A percentile compares a stretch with the other conserved stretches of the same genome.
phyloP scores from a whole-genome alignment of 257 asterid genomes.

The Solanum ahanhuiri region DNA sequence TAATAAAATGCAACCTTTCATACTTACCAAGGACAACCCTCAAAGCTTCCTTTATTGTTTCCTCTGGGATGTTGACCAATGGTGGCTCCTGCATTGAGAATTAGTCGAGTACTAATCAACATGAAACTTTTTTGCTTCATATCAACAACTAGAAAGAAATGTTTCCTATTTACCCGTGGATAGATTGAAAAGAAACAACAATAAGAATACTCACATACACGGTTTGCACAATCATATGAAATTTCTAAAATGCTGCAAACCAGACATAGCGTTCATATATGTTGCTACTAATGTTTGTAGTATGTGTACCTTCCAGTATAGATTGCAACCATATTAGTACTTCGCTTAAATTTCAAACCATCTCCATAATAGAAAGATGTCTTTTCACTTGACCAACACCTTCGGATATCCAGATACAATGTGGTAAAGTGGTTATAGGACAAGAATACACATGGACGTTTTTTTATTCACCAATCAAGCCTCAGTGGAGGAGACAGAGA shows the following conservation, averaged over 20 bases:
- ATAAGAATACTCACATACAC: neutral
- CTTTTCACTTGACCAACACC: neutral
- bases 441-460: neutral
- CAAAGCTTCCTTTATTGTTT: conserved; percentile 43
- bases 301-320: neutral
- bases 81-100: conserved; percentile 57
- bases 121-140: neutral
- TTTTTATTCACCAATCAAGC: neutral
- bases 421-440: neutral
- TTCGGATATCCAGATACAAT: neutral
- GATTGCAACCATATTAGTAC: neutral
- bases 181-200: neutral
- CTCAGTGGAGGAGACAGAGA: neutral
- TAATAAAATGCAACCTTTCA: neutral
- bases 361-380: neutral
- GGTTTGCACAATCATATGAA: neutral
- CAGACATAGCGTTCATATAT: neutral
- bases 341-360: neutral
- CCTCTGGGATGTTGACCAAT: conserved; percentile 55
- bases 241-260: neutral
- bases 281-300: neutral
- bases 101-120: neutral
- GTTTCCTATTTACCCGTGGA: neutral
- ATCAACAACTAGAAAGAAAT: neutral
- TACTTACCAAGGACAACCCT: conserved; percentile 47